phyloP scores from a whole-genome alignment of 129 eudicot species.

The Centaurea solstitialis region DNA sequence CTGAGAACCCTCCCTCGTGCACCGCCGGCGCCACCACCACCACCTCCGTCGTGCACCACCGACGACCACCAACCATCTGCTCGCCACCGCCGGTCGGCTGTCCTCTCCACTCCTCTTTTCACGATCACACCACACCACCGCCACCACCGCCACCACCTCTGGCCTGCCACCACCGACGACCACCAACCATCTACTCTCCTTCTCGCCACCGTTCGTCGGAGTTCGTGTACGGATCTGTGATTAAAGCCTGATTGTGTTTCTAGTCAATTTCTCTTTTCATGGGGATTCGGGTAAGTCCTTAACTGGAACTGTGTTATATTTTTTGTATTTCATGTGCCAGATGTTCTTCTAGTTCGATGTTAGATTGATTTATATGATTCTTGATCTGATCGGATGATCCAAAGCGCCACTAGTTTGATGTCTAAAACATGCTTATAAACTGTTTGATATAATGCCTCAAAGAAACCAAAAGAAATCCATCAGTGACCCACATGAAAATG shows the following conservation, averaged over 20 bases:
- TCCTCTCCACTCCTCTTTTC: no score
- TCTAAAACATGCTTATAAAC: slow-evolving; percentile 27
- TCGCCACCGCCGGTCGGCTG: no score
- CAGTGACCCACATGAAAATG: not conserved
- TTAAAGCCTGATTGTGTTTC: slow-evolving; percentile 58
- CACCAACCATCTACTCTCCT: no score
- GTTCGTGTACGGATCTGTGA: no score
- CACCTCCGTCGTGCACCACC: no score
- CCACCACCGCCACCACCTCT: no score
- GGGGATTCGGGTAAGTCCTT: slow-evolving; percentile 64
- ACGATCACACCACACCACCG: no score
- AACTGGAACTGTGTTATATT: not conserved
- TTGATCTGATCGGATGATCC: slow-evolving; percentile 54
- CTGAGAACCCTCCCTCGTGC: no score
- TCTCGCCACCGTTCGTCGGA: no score
- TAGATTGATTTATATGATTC: not conserved
- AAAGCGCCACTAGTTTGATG: slow-evolving; percentile 64
- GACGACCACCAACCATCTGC: no score
- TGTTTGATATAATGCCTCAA: not conserved
- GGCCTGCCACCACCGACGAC: no score
- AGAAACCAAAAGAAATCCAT: not conserved
- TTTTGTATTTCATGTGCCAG: not conserved
- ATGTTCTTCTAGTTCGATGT: not conserved
- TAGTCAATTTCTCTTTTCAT: slow-evolving; percentile 47
- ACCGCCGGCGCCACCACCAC: no score